Conservation (phyloP, 306 rosid species). For the Prunus persica region DNA sequence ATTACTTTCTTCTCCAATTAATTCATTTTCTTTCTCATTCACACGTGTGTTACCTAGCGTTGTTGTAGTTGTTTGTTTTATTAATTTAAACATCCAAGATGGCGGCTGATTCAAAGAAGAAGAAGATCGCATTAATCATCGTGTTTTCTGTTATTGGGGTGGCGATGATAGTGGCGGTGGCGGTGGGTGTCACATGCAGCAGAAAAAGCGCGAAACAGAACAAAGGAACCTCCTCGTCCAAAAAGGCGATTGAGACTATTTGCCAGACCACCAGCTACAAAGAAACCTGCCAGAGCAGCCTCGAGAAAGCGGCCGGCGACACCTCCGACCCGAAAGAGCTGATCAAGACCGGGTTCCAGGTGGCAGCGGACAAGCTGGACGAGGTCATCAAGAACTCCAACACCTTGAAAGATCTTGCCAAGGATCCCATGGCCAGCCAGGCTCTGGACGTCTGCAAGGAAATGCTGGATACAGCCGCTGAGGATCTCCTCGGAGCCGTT, state of each 20-base stretch:
- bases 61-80: neutral
- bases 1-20: neutral
- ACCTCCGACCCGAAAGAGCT: conserved; percentile 42
- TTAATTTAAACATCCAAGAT: neutral
- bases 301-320: conserved; percentile 3
- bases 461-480: conserved; percentile 44
- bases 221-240: neutral
- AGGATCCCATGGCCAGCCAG: conserved; percentile 46
- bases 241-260: conserved; percentile 29
- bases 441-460: conserved; percentile 54
- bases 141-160: conserved; percentile 33
- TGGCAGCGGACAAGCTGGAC: conserved; percentile 18
- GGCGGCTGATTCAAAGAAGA: conserved; percentile 24
- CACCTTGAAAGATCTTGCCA: conserved; percentile 27
- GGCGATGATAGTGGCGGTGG: conserved; percentile 47
- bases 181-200: conserved; percentile 23
- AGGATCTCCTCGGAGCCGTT: conserved; percentile 37
- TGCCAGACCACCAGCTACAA: conserved; percentile 53
- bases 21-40: neutral
- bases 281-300: conserved; percentile 44
- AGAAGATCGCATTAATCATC: conserved; percentile 32
- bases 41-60: neutral
- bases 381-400: conserved; percentile 29
- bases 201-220: neutral
- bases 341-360: conserved; percentile 34